Percentiles rank a stretch among this genome's conserved stretches.
Conservation (phyloP, 2,329 filamentous ascomycete genomes). For the Verticillium isaacii region DNA sequence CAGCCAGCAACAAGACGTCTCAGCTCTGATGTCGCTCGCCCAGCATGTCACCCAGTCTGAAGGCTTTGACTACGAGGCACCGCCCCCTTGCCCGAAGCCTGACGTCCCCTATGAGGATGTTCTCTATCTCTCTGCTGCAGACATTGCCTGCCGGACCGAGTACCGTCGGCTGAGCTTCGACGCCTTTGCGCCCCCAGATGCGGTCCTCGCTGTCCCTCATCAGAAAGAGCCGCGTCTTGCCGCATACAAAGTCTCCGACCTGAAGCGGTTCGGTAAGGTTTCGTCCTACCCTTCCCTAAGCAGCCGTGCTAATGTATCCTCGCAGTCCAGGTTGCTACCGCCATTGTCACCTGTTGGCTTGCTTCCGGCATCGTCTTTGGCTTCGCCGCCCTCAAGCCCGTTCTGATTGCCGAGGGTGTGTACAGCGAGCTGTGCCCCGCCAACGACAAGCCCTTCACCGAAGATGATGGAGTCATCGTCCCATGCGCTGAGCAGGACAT, state of each 20-base stretch:
- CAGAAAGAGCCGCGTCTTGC: slow-evolving; percentile 18
- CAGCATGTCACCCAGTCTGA: slow-evolving; percentile 36
- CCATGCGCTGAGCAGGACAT: slow-evolving; percentile 49
- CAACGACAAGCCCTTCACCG: background rate
- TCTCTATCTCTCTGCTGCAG: slow-evolving; percentile 20
- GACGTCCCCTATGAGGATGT: slow-evolving; percentile 12
- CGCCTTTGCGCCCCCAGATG: slow-evolving; percentile 15
- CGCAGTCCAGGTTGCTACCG: slow-evolving; percentile 63
- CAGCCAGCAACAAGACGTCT: background rate
- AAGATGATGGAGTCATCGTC: slow-evolving; percentile 18
- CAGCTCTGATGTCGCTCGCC: slow-evolving; percentile 33
- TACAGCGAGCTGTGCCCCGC: slow-evolving; percentile 40
- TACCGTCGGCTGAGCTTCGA: slow-evolving; percentile 21
- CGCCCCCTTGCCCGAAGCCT: slow-evolving; percentile 15
- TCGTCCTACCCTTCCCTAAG: background rate
- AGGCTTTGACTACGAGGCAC: slow-evolving; percentile 32
- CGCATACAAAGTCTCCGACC: slow-evolving; percentile 24
- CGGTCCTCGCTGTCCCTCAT: slow-evolving; percentile 6
- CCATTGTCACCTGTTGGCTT: slow-evolving; percentile 69
- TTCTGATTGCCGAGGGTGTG: slow-evolving; percentile 68
- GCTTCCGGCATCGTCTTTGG: slow-evolving; percentile 76
- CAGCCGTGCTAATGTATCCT: background rate
- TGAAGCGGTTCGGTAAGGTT: slow-evolving; percentile 18
- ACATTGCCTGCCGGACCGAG: slow-evolving; percentile 1
- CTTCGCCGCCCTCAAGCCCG: slow-evolving; percentile 81